Base-by-base conservation (phyloP, 495 filamentous ascomycete genomes). In the Aspergillus bridgeri region DNA sequence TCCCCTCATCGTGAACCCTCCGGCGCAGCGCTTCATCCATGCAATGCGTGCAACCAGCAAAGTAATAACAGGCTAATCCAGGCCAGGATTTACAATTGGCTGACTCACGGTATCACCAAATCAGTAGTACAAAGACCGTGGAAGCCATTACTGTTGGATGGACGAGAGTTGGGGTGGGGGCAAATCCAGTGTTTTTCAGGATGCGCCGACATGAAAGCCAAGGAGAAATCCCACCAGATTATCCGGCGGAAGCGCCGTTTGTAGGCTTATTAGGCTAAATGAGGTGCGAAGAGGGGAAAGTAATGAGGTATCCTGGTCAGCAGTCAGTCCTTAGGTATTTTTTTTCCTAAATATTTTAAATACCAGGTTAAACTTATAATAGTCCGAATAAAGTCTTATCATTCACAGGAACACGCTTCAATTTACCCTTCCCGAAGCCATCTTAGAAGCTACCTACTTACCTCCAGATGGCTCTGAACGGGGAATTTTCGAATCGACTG, bases 241-340 rank as follows among this genome's bases (percentile, higher is more conserved):
- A 57, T 43, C 45, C 54, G 46, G 44, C 54, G 43, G 54, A 33
- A 38, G 21, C 15, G 55, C 55, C 21, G 19, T 25, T 11, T 44
- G 43, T 42, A 43, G 25, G 15, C 46, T 42, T 24, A 50, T 50
- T 25, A 21, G 42, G 42, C 43, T 29, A 38, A 47, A 55, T 24
- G 17, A 45, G 17, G 5, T 21, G 42, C n/a, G 33, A 38, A 38
- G 33, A 9, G 33, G 33, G 33, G 33, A 38, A 38, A 38, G 9
- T 38, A 15, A n/a, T 15, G 33, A 11, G 3, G 2, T 11, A 38
- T 38, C 33, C 33, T 38, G 33, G 33, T 38, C 33, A 9, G 11
- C 27, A 29, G 11, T 29, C 27, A 29, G 3, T 18, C 20, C 22
- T 33, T 33, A 27, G 7, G 25, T 27, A 7, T 0, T 27, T 0